Base-by-base conservation (phyloP, 192 early-diverging fungal genomes). In the Coemansia sp. region DNA sequence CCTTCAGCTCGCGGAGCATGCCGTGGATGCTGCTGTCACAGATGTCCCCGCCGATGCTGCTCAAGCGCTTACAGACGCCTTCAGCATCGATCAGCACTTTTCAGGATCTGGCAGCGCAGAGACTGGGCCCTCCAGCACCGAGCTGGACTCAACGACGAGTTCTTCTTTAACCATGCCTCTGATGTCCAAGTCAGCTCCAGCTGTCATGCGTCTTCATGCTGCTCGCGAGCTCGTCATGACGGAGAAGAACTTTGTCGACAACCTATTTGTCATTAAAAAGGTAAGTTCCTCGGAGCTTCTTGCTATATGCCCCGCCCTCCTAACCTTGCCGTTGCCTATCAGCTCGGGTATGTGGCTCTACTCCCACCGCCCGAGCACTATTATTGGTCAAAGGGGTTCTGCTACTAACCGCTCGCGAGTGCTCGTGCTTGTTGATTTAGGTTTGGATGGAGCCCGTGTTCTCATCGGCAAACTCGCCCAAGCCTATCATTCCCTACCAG, bases 391-490 rank as follows among this genome's bases (percentile, higher is more conserved):
- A 42, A 9, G 1, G 5, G 32, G 32, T 17, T 54, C 14, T 54
- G 15, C 51, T 27, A 37, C 32, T 37, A 58, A 35, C 56, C 32
- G 8, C 35, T 10, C 19, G 6, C 17, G 17, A 9, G 56, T 58
- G 35, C 9, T 6, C 10, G 31, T 17, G 29, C 24, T 60, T 35
- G 11, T 19, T 25, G 22, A 19, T 25, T 14, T 68, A 68, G 72
- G 78, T 81, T n/a, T 81, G 78, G 78, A 81, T 81, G 79, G 73
- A 76, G 63, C 79, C 79, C 0, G 79, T 81, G 45, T 81, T 81
- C 46, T 81, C 79, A 37, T 81, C 79, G 1, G 73, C 73, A 36
- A 81, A 81, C 43, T 81, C 73, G 36, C 73, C 67, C 37, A 81
- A 81, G 79, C 79, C 79, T 10, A 81, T 81, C 25, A 81, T 81